Base-by-base conservation (phyloP, 83 land plant species). In the Picea abies region DNA sequence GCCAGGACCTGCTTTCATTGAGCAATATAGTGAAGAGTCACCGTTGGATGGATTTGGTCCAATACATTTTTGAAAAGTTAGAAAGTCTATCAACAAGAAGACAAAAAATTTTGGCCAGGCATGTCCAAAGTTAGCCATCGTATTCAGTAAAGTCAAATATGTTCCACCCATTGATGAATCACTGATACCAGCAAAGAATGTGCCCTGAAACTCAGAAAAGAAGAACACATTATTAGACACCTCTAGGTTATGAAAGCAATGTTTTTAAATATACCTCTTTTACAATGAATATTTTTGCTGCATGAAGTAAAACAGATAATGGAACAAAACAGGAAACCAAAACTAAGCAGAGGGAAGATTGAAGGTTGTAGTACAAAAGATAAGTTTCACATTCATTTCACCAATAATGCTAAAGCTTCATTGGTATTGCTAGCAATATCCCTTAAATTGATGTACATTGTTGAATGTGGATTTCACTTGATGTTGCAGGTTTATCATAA, bases 91-190 rank as follows among this genome's bases (percentile, higher is more conserved):
- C 37, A 72, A 41, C 39, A 72, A 35, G 76, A 72, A 72, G 47
- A 25, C 76, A 72, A 72, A 72, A 41, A 72, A 72, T 25, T 17
- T 72, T 17, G 76, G 76, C 76, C 76, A 72, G 26, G 76, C 76
- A 35, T 15, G 20, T 25, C 76, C 76, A 16, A 72, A 41, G 9
- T 29, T 72, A 4, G 76, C 76, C 17, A 72, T 72, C 0, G 76
- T 72, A 25, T 72, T 72, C 23, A 72, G 76, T 22, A 72, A 41
- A 16, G 39, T 72, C 47, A 72, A 41, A 72, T 72, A 72, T 22
- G 76, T 72, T 35, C 35, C 76, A 35, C 76, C 76, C 76, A 72
- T 72, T 14, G 76, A 72, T 72, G 76, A 72, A 22, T 72, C 76
- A 25, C 39, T 72, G 76, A 72, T 72, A 35, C 76, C 23, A 72